phyloP scores from a whole-genome alignment of 2,329 filamentous ascomycete genomes.

The Talaromyces verruculosus region DNA sequence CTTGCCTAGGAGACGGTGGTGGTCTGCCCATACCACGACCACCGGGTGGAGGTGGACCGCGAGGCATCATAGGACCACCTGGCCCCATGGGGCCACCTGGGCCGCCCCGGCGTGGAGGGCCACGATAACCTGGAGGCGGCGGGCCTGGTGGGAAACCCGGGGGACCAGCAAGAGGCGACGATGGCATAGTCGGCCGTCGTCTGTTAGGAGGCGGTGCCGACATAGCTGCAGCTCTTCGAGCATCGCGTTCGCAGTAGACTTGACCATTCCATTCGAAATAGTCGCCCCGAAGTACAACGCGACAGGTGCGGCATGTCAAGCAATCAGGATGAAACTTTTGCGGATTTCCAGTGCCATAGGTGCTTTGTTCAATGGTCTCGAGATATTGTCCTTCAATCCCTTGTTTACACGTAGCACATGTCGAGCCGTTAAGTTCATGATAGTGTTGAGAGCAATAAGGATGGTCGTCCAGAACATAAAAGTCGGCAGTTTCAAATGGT shows the following conservation, averaged over 20 bases:
- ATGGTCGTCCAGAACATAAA: constrained; percentile 84
- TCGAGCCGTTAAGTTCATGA: constrained; percentile 82
- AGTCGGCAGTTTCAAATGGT: constrained; percentile 82
- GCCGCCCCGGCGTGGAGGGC: constrained; percentile 30
- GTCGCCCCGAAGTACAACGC: constrained; percentile 70
- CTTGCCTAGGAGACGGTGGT: constrained; percentile 14
- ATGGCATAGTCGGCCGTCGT: constrained; percentile 35
- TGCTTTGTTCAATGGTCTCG: constrained; percentile 63
- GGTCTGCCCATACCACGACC: constrained; percentile 28
- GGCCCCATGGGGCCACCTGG: constrained; percentile 25
- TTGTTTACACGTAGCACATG: constrained; percentile 74
- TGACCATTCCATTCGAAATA: constrained; percentile 85
- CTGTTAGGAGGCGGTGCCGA: constrained; percentile 35
- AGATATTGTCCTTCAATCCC: constrained; percentile 95
- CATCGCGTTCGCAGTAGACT: constrained; percentile 85
- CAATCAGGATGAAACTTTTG: constrained; percentile 82
- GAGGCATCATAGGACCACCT: constrained; percentile 19
- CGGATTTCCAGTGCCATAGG: constrained; percentile 31
- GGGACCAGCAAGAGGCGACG: constrained; percentile 36
- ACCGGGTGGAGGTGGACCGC: constrained; percentile 26
- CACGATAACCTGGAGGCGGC: constrained; percentile 24
- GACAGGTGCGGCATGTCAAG: constrained; percentile 76
- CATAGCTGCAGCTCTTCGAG: constrained; percentile 57
- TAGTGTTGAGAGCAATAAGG: constrained; percentile 94
- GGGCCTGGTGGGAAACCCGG: constrained; percentile 28